Conservation (phyloP, 257 asterid genomes). For the Voacanga thouarsii region DNA sequence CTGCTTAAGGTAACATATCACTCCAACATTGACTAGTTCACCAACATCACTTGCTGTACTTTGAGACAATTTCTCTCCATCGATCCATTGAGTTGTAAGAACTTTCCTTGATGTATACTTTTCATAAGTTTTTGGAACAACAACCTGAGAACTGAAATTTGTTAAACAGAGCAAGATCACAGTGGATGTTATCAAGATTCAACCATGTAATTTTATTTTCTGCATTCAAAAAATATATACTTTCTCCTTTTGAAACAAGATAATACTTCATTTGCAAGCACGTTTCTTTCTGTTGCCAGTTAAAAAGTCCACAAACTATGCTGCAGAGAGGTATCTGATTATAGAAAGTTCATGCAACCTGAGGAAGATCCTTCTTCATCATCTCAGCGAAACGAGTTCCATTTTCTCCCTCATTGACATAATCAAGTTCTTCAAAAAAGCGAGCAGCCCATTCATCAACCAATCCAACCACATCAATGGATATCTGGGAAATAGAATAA, state of each 20-base stretch:
- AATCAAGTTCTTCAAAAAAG: slow-evolving; percentile 98
- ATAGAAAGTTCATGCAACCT: slow-evolving; percentile 40
- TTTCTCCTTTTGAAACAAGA: background rate
- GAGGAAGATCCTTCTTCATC: slow-evolving; percentile 99
- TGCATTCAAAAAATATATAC: background rate
- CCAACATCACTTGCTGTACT: slow-evolving; percentile 99
- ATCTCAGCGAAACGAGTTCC: slow-evolving; percentile 91
- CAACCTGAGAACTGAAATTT: slow-evolving; percentile 52
- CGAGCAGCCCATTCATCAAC: slow-evolving; percentile 99
- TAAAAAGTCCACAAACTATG: background rate
- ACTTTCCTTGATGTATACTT: slow-evolving; percentile 95
- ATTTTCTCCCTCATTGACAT: slow-evolving; percentile 92
- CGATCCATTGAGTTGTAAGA: slow-evolving; percentile 91
- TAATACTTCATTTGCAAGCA: background rate
- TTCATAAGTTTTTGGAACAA: slow-evolving; percentile 82
- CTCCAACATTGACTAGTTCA: slow-evolving; percentile 95
- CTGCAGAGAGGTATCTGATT: background rate
- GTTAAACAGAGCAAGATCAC: slow-evolving; percentile 2
- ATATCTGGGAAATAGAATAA: slow-evolving; percentile 38
- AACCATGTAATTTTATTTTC: background rate
- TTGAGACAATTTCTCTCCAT: slow-evolving; percentile 97
- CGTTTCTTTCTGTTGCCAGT: background rate
- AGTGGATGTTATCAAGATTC: background rate
- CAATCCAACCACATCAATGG: slow-evolving; percentile 93
- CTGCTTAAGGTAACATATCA: slow-evolving; percentile 99